A percentile compares a stretch with the other conserved stretches of the same genome.
phyloP scores from a whole-genome alignment of 805 yeast genomes.

The Clavispora asparagi region DNA sequence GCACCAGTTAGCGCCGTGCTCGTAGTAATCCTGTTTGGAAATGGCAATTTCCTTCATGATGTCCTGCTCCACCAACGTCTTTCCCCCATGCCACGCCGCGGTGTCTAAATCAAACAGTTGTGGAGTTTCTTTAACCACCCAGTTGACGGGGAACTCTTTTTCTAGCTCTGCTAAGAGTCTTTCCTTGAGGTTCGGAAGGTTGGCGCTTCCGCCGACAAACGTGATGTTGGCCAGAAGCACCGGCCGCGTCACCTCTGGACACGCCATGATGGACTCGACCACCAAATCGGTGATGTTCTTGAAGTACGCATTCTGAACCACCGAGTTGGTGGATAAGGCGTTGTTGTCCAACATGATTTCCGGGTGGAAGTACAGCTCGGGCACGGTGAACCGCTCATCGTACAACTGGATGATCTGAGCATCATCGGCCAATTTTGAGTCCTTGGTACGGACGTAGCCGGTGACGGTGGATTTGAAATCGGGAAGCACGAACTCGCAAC shows the following conservation, averaged over 20 bases:
- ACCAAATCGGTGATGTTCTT: conserved; percentile 73
- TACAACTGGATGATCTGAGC: conserved; percentile 61
- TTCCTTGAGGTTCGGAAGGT: conserved; percentile 59
- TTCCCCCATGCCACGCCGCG: conserved; percentile 36
- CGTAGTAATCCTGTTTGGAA: conserved; percentile 75
- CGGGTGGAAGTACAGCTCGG: conserved; percentile 86
- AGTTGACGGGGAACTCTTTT: conserved; percentile 65
- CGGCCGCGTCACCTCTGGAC: conserved; percentile 73
- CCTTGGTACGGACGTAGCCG: conserved; percentile 56
- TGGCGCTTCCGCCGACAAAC: conserved; percentile 78
- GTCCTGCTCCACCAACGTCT: conserved; percentile 29
- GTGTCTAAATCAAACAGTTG: conserved; percentile 22
- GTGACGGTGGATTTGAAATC: conserved; percentile 75
- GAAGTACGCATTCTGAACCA: conserved; percentile 46
- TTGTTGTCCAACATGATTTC: conserved; percentile 47
- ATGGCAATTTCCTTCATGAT: conserved; percentile 51
- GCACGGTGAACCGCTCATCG: conserved; percentile 85
- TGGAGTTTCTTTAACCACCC: conserved; percentile 50
- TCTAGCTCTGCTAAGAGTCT: conserved; percentile 60
- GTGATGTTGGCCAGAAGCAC: conserved; percentile 74
- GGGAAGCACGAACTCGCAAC: conserved; percentile 76
- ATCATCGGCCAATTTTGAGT: conserved; percentile 34
- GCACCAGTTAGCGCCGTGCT: conserved; percentile 68
- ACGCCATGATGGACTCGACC: conserved; percentile 58
- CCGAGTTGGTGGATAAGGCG: conserved; percentile 20